Base-by-base conservation (phyloP, 192 early-diverging fungal species). In the Rhizophagus sp. region DNA sequence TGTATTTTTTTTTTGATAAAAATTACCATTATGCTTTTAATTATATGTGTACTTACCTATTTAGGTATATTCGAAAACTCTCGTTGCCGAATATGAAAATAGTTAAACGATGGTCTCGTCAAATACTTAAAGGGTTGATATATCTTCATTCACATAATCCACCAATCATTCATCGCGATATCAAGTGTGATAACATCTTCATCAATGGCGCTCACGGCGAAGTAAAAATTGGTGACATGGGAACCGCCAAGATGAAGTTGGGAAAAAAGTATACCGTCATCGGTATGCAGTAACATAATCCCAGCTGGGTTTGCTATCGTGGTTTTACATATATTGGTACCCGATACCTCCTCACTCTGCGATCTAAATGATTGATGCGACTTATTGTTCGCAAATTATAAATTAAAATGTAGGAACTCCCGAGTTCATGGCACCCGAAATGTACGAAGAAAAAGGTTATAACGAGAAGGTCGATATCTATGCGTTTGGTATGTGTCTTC, bases 141-240 rank as follows among this genome's bases (percentile, higher is more conserved):
- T 94, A 95, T 80, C 84, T 95, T 13, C 94, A 95, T 67, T 92
- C 91, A 11, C 88, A 93, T 71, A 87, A 91, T 68, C 94, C 93
- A 17, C 91, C 93, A 66, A 94, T 95, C 62, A 94, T 95, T 78
- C 94, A 95, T 76, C 90, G 94, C 24, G 93, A 94, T 75, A 92
- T 94, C 80, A 93, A 94, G 83, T 94, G 93, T 74, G 94, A 95
- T 78, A 95, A 95, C 67, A 95, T 95, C 69, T 95, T 95, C 75
- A 95, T 95, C 76, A 95, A 95, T 83, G 94, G 94, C 30, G 91
- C 91, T 2, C 92, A 95, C 82, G 94, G 94, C 5, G 93, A 93
- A 79, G 92, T 93, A 73, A 95, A 95, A 81, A 94, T 95, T 80
- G 94, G 94, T 41, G 94, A 95, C 80, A 92, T 95, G 90, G 94